phyloP scores from a whole-genome alignment of 2,329 filamentous ascomycete genomes.

The Trichophaea hybrida region DNA sequence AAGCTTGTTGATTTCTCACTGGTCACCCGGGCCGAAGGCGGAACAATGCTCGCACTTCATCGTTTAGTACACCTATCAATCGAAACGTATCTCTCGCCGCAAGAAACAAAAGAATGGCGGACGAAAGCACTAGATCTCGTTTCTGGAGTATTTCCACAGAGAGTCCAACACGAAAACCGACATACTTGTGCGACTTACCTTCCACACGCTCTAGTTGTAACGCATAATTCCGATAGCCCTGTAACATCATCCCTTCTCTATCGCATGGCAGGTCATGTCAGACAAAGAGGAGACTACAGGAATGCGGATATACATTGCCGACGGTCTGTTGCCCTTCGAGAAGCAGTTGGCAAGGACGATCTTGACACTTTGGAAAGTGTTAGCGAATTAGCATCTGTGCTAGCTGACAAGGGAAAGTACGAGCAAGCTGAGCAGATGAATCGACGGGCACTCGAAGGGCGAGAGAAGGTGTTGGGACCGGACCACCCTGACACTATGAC shows the following conservation, averaged over 20 bases:
- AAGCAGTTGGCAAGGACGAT: background rate
- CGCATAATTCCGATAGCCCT: background rate
- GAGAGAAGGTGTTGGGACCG: no score
- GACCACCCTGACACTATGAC: no score
- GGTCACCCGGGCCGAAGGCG: background rate
- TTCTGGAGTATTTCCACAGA: background rate
- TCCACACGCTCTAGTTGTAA: background rate
- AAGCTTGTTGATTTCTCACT: background rate
- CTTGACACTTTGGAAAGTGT: background rate
- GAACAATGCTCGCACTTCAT: background rate
- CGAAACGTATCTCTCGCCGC: background rate
- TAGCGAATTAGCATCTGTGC: background rate
- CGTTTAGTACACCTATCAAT: background rate
- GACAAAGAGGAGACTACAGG: background rate
- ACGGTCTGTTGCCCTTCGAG: background rate
- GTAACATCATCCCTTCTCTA: background rate
- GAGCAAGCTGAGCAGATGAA: conserved; percentile 27
- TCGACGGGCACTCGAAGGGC: no score
- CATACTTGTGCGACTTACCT: background rate
- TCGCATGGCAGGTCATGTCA: background rate
- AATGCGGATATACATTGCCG: background rate
- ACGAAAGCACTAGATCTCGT: background rate
- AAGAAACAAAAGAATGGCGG: background rate
- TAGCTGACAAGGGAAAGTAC: background rate
- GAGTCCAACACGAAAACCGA: background rate